A percentile compares a stretch with the other conserved stretches of the same genome.
Conservation (phyloP, 306 rosid genomes). For the Lathyrus aphaca region DNA sequence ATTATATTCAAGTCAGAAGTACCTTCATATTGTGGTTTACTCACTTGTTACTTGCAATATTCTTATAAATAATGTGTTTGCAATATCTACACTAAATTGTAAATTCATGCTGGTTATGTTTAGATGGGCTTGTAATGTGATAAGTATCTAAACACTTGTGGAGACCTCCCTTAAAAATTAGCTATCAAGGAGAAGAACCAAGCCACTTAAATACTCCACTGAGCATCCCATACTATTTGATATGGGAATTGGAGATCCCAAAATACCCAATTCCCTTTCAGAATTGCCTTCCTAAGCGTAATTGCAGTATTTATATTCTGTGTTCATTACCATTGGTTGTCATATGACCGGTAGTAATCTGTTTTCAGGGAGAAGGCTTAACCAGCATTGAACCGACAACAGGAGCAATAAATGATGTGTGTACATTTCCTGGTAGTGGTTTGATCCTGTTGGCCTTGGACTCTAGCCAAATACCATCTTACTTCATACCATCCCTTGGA, state of each 20-base stretch:
- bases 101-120: constrained; percentile 8
- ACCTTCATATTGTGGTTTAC: constrained; percentile 17
- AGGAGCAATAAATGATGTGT: constrained; percentile 82
- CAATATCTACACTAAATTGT: constrained; percentile 12
- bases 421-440: constrained; percentile 83
- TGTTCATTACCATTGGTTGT: constrained; percentile 2
- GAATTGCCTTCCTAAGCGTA: background rate
- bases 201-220: background rate
- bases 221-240: background rate
- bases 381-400: constrained; percentile 88
- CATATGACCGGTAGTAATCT: constrained; percentile 30
- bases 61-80: background rate
- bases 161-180: background rate
- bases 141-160: background rate
- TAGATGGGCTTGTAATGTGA: constrained; percentile 14
- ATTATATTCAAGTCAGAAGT: background rate
- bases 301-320: constrained; percentile 19
- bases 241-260: background rate
- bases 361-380: constrained; percentile 84
- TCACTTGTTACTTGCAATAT: background rate
- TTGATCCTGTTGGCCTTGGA: constrained; percentile 87
- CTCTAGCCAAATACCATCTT: constrained; percentile 83
- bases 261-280: background rate
- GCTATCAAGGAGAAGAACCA: background rate
- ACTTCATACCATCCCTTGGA: constrained; percentile 89